phyloP scores from a whole-genome alignment of 805 yeast species.

The Cyberlindnera euphorbiae region DNA sequence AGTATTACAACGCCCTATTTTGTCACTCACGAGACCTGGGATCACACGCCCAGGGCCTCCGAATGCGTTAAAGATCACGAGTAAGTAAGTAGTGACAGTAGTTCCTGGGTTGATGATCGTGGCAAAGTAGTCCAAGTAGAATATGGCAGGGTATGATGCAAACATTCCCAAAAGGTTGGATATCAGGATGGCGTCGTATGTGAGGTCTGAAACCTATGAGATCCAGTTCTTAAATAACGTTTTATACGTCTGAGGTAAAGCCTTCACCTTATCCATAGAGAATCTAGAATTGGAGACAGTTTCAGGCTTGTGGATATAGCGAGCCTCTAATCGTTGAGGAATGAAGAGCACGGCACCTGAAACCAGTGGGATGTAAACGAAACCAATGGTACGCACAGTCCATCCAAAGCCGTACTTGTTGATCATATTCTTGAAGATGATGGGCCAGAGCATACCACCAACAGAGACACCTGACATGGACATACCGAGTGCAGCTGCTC shows the following conservation, averaged over 20 bases:
- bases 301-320: conserved; percentile 11
- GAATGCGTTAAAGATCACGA: conserved; percentile 19
- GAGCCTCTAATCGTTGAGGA: conserved; percentile 16
- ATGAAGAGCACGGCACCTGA: conserved; percentile 13
- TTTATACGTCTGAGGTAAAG: conserved; percentile 10
- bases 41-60: conserved; percentile 24
- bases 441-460: conserved; percentile 41
- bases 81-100: conserved; percentile 12
- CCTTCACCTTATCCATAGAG: conserved; percentile 8
- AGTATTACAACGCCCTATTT: conserved; percentile 19
- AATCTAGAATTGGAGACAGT: conserved; percentile 19
- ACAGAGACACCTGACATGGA: conserved; percentile 47
- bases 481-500: conserved; percentile 51
- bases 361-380: conserved; percentile 19
- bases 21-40: conserved; percentile 21
- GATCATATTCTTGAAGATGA: conserved; percentile 21
- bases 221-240: conserved; percentile 14
- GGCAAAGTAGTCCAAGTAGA: conserved; percentile 23
- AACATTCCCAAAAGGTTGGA: conserved; percentile 21
- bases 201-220: conserved; percentile 7
- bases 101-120: conserved; percentile 13
- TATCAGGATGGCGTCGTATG: conserved; percentile 9
- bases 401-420: conserved; percentile 16
- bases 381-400: conserved; percentile 20
- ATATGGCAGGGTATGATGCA: conserved; percentile 23